Conservation (phyloP, 257 asterid species). For the Gentiana dahurica region DNA sequence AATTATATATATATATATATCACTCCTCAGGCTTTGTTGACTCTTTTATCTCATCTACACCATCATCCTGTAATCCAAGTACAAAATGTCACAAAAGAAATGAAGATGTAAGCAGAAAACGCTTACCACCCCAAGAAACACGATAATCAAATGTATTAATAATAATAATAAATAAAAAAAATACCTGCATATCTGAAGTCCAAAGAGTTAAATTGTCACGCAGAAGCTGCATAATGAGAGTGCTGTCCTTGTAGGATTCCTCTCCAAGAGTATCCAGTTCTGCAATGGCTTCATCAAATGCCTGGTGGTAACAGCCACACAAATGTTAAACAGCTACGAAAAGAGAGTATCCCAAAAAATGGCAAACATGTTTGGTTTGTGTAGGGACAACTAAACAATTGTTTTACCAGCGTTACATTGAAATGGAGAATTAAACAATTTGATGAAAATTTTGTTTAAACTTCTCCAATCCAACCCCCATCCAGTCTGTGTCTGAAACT, state of each 20-base stretch:
- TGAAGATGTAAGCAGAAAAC: background rate
- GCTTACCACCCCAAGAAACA: background rate
- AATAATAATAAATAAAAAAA: background rate
- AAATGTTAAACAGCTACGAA: background rate
- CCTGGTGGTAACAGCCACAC: constrained; percentile 7
- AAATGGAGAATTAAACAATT: too few relatives aligned
- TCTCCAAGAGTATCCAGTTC: constrained; percentile 27
- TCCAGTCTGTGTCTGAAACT: background rate
- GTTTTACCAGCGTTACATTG: too few relatives aligned
- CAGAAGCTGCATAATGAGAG: constrained; percentile 28
- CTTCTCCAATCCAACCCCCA: too few relatives aligned
- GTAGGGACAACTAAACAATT: too few relatives aligned
- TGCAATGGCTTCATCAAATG: constrained; percentile 26
- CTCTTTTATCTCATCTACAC: constrained; percentile 23
- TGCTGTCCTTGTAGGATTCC: constrained; percentile 28
- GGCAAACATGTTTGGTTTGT: too few relatives aligned
- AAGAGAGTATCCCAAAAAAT: too few relatives aligned
- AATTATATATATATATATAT: background rate
- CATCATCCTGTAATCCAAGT: constrained; percentile 15
- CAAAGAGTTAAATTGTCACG: constrained; percentile 24
- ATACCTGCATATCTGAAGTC: constrained; percentile 29
- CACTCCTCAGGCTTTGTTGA: constrained; percentile 20
- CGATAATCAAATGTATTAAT: background rate
- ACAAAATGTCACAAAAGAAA: background rate
- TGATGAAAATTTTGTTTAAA: too few relatives aligned